Conservation (phyloP, 2,329 filamentous ascomycete species). For the Diplocarpon mali region DNA sequence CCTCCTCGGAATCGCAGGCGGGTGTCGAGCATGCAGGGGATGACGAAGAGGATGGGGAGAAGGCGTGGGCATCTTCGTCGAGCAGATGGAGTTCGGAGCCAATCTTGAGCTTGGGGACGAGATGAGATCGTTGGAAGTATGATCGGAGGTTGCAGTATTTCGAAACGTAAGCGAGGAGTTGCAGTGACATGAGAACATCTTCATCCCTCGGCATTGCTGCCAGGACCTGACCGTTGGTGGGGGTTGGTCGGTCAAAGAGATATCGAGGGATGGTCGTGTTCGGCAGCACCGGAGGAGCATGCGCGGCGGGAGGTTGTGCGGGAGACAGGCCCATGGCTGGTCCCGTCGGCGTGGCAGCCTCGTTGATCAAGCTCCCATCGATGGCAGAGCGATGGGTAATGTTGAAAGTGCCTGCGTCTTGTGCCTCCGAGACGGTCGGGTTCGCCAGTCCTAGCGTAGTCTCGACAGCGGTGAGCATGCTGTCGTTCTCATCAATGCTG, state of each 20-base stretch:
- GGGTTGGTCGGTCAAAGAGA: conserved; percentile 59
- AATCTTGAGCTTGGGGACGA: conserved; percentile 86
- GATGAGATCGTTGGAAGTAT: conserved; percentile 90
- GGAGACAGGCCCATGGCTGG: conserved; percentile 64
- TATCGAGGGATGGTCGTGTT: conserved; percentile 68
- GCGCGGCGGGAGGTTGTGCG: conserved; percentile 44
- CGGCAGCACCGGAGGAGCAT: conserved; percentile 65
- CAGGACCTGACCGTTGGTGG: conserved; percentile 59
- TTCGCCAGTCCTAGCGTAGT: conserved; percentile 65
- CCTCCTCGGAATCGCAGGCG: conserved; percentile 37
- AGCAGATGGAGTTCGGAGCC: conserved; percentile 72
- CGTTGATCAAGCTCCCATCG: conserved; percentile 74
- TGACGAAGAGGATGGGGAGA: conserved; percentile 20
- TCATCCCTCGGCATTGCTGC: conserved; percentile 94
- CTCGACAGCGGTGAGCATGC: conserved; percentile 60
- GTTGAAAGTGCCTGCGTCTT: conserved; percentile 84
- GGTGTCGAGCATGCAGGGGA: conserved; percentile 29
- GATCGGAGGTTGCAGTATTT: conserved; percentile 95
- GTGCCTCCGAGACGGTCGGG: conserved; percentile 68
- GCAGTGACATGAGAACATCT: conserved; percentile 94
- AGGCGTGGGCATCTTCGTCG: conserved; percentile 48
- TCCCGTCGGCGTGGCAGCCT: conserved; percentile 54
- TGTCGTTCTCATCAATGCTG: conserved; percentile 63
- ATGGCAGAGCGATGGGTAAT: conserved; percentile 78
- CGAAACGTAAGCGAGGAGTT: conserved; percentile 91